Base-by-base conservation (phyloP, 495 filamentous ascomycete species). In the Immersiella caudata region DNA sequence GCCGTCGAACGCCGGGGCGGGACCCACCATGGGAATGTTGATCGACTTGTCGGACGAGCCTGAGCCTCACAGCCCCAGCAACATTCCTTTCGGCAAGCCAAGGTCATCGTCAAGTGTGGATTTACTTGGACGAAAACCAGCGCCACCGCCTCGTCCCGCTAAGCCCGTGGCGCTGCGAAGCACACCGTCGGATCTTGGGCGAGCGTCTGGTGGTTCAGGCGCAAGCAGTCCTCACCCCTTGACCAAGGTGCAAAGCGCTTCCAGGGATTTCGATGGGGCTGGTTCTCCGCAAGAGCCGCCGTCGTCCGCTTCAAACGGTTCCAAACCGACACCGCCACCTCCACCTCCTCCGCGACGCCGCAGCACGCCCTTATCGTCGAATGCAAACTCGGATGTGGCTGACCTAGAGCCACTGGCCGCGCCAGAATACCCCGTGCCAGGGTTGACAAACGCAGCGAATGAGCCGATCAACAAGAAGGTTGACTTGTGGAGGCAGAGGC, bases 401-500 rank as follows among this genome's bases (percentile, higher is more conserved):
- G 75, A 76, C 40, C 64, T 72, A 22, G 73, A 81, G 40, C 61
- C 62, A 29, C 62, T 75, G 24, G 68, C 73, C n/a, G 55, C 58
- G 0, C 26, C 64, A 0, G 55, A 57, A 5, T 46, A 54, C 21
- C 57, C 35, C n/a, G 22, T 26, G 18, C 56, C 46, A 66, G 54
- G 33, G 69, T 69, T 18, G 58, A 62, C 54, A 64, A 71, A 46
- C 21, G 61, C 29, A 46, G 46, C 2, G 60, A 26, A 26, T 25
- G 33, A 46, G 60, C 74, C 75, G 25, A 66, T 85, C 12, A 94
- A 88, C 69, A 96, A 93, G 73, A 92, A 93, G 36, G 85, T 96
- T 63, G 89, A 93, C 57, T 73, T 96, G 24, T 99, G 96, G 96
- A 79, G 83, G 62, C 85, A 89, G 64, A 81, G 96, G 59, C 91